Conservation (phyloP, 1,284 basidiomycete species). For the Pseudozyma sp. region DNA sequence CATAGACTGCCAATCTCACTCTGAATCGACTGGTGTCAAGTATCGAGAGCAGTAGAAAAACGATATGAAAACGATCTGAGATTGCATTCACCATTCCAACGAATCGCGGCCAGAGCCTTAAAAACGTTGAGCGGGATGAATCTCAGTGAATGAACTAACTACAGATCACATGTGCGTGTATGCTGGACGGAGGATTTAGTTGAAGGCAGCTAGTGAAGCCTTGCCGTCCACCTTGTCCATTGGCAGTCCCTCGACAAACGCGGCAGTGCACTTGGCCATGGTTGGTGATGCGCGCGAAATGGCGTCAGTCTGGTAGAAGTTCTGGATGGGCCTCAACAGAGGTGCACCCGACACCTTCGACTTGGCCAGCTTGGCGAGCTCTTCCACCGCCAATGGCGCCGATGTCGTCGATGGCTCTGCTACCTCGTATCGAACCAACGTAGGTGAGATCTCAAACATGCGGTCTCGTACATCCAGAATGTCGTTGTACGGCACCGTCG, state of each 20-base stretch:
- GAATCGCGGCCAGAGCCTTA: no score
- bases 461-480: conserved; percentile 87
- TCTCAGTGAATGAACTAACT: no score
- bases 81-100: conserved; percentile 15
- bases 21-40: no score
- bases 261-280: conserved; percentile 65
- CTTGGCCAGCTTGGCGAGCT: conserved; percentile 51
- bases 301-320: conserved; percentile 96
- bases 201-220: conserved; percentile 40
- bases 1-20: no score
- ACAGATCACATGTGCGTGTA: not conserved
- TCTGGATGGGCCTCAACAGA: conserved; percentile 84
- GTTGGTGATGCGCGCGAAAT: conserved; percentile 71
- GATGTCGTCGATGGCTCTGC: conserved; percentile 79
- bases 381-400: conserved; percentile 55
- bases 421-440: conserved; percentile 86
- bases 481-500: conserved; percentile 89
- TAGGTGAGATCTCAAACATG: conserved; percentile 96
- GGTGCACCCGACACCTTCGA: conserved; percentile 68
- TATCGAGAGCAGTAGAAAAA: no score
- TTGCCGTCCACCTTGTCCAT: conserved; percentile 53
- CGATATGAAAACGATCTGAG: not conserved
- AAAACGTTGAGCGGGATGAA: no score
- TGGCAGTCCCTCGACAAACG: conserved; percentile 49
- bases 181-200: conserved; percentile 13